Conservation (phyloP, 257 asterid genomes). For the Catharanthus roseus region DNA sequence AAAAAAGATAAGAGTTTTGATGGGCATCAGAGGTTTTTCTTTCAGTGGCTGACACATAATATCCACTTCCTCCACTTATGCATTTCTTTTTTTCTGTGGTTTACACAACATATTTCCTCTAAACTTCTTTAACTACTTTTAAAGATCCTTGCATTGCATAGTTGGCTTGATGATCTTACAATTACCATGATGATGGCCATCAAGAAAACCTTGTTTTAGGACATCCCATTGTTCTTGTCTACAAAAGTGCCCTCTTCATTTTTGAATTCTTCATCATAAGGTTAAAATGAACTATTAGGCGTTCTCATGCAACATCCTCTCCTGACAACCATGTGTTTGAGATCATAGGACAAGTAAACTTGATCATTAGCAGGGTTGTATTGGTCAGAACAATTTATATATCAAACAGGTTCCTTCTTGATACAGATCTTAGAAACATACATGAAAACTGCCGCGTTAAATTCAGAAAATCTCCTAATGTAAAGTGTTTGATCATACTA, state of each 20-base stretch:
- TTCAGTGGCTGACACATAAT: constrained; percentile 51
- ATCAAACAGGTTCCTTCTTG: not conserved
- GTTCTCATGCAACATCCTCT: too few relatives aligned
- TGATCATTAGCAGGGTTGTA: too few relatives aligned
- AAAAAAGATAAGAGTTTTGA: not conserved
- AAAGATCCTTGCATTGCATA: constrained; percentile 16
- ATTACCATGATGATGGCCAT: too few relatives aligned
- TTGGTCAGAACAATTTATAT: not conserved
- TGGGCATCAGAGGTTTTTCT: constrained; percentile 9
- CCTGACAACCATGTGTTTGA: too few relatives aligned
- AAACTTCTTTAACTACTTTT: constrained; percentile 4
- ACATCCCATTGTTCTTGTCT: not conserved
- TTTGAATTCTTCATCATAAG: not conserved
- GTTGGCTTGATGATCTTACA: too few relatives aligned
- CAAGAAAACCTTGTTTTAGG: too few relatives aligned
- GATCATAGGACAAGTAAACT: not conserved
- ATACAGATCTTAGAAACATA: not conserved
- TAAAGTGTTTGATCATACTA: not conserved
- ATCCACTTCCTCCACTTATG: constrained; percentile 44
- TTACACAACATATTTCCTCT: constrained; percentile 10
- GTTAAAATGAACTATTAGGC: not conserved
- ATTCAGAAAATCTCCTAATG: not conserved
- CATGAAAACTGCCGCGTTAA: not conserved
- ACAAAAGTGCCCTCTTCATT: not conserved
- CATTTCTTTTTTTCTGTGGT: constrained; percentile 15